These are phyloP conservation scores for Alternaria gansuensis DNA, from an alignment of 2,329 filamentous ascomycete species.

Conservation along the genomic window DNA sequence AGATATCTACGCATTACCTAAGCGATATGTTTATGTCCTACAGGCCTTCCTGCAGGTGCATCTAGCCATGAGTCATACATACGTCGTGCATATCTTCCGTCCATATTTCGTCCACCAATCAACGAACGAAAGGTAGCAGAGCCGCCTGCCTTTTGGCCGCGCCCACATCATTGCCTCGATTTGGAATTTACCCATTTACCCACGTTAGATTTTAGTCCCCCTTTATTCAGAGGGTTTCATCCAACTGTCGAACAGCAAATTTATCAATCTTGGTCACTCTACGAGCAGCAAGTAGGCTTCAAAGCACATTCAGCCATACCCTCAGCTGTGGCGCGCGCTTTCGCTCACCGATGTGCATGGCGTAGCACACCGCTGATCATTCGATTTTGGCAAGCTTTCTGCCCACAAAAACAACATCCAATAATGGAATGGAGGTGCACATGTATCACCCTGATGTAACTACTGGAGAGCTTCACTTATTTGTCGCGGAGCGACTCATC, in stretches of 20 bases:
- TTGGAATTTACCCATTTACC: not conserved
- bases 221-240: fast-evolving
- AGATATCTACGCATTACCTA: not conserved
- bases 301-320: not conserved
- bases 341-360: not conserved
- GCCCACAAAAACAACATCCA: not conserved
- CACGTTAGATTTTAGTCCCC: not conserved
- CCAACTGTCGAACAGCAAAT: not conserved
- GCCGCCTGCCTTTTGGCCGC: not conserved
- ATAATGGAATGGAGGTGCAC: not conserved
- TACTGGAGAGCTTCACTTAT: not conserved
- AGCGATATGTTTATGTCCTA: no score
- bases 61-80: not conserved
- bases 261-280: not conserved
- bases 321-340: not conserved
- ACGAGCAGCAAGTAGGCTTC: not conserved
- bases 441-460: no score
- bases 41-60: not conserved
- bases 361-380: not conserved
- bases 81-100: no score
- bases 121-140: not conserved
- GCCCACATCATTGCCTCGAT: not conserved
- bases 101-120: not conserved
- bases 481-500: not conserved
- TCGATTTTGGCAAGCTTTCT: not conserved